Conservation (phyloP, 2,329 filamentous ascomycete genomes). For the Dactylellina cionopaga region DNA sequence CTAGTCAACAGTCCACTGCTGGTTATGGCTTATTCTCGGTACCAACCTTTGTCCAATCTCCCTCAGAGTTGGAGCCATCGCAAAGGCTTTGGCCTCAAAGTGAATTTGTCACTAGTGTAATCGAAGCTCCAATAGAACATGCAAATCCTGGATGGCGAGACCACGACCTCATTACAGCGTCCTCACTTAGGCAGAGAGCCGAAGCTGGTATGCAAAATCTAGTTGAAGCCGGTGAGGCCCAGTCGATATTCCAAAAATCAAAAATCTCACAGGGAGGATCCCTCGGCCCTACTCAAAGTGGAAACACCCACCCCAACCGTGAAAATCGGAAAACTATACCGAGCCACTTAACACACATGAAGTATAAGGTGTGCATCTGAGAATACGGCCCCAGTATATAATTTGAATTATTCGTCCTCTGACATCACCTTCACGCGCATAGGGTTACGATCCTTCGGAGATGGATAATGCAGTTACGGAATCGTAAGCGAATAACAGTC, state of each 20-base stretch:
- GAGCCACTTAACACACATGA: conserved; percentile 46
- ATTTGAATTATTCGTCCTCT: background rate
- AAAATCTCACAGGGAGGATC: conserved; percentile 5
- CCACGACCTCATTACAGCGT: conserved; percentile 28
- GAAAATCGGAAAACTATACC: conserved; percentile 39
- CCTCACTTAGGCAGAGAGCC: conserved; percentile 31
- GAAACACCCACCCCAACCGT: background rate
- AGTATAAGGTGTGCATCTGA: conserved; percentile 35
- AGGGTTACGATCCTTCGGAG: conserved; percentile 42
- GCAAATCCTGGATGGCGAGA: conserved; percentile 43
- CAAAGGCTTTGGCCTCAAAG: conserved; percentile 44
- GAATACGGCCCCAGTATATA: too few species aligned
- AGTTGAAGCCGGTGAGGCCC: conserved; percentile 10
- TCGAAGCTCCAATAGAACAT: conserved; percentile 41
- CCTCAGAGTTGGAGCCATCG: conserved; percentile 37
- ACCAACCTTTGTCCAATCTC: conserved; percentile 31
- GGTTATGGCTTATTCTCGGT: conserved; percentile 43
- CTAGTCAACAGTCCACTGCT: conserved; percentile 34
- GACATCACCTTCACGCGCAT: background rate
- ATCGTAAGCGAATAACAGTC: conserved; percentile 14
- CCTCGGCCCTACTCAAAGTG: background rate
- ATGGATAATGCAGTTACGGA: conserved; percentile 4
- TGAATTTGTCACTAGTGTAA: conserved; percentile 42
- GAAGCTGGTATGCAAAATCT: conserved; percentile 43
- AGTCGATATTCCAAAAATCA: conserved; percentile 39